phyloP scores from a whole-genome alignment of 257 asterid genomes.

The Capsicum rhomboideum region DNA sequence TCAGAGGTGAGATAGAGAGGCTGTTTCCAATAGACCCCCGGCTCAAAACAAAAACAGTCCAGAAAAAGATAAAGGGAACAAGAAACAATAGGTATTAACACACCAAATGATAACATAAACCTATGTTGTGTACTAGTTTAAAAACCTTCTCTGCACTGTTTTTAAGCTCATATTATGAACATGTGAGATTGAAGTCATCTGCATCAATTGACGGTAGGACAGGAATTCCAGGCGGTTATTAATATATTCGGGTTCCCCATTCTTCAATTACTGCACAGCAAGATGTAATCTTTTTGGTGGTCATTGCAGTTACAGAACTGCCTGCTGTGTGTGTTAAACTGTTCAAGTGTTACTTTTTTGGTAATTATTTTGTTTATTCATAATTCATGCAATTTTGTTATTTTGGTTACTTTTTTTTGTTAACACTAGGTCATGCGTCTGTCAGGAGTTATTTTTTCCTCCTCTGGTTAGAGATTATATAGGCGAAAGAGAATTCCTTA shows the following conservation, averaged over 20 bases:
- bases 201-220: background rate
- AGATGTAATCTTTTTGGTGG: background rate
- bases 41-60: no score
- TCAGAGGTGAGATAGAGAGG: no score
- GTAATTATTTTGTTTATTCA: background rate
- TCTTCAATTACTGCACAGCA: background rate
- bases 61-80: no score
- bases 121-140: background rate
- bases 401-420: background rate
- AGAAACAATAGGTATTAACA: no score
- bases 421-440: background rate
- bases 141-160: background rate
- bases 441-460: background rate
- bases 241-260: background rate
- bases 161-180: slow-evolving; percentile 4
- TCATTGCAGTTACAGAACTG: background rate
- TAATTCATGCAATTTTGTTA: background rate
- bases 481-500: background rate
- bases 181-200: slow-evolving; percentile 4
- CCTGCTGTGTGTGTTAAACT: background rate
- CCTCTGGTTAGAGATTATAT: background rate
- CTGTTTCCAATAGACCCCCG: no score
- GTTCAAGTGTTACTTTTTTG: background rate
- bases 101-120: no score
- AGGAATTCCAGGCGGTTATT: background rate